Evolutionary conservation across 352 stramenopile species (phyloP).

Genomic region (Phytopythium aichiense): DNA sequence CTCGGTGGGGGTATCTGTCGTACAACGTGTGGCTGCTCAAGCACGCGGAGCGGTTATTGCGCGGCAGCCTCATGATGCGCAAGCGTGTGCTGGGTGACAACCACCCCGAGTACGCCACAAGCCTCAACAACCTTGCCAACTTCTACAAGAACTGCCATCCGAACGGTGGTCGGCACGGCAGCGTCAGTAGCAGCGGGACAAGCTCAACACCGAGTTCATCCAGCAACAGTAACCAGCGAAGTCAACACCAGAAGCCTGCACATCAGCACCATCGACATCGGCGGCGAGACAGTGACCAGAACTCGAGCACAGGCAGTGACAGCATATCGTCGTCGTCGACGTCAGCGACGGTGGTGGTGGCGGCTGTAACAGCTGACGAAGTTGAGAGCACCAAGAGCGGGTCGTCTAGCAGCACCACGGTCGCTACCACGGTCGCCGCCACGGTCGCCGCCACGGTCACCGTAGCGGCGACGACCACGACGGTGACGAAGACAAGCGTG

Average conservation of each 20-base stretch:
- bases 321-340: slow-evolving; percentile 10
- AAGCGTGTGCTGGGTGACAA: slow-evolving; percentile 65
- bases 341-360: neutral
- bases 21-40: slow-evolving; percentile 78
- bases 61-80: slow-evolving; percentile 65
- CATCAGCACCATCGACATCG: slow-evolving; percentile 1
- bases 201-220: neutral
- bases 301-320: slow-evolving; percentile 30
- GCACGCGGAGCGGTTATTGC: slow-evolving; percentile 65
- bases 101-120: slow-evolving; percentile 78
- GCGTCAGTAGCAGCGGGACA: neutral
- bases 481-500: neutral
- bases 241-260: neutral
- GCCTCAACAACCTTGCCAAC: slow-evolving; percentile 81
- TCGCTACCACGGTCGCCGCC: neutral
- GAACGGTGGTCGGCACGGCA: slow-evolving; percentile 5
- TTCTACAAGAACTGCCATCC: slow-evolving; percentile 73
- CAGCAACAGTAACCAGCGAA: neutral
- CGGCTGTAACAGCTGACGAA: slow-evolving; percentile 13
- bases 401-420: slow-evolving; percentile 1
- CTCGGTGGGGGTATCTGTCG: slow-evolving; percentile 57
- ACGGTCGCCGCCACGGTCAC: neutral
- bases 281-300: slow-evolving; percentile 5
- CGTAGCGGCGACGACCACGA: neutral
- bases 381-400: slow-evolving; percentile 6